Percentiles rank a stretch among this genome's conserved stretches.
Evolutionary conservation across 345 rosid species (phyloP).

Genomic region (Clausena lansium): DNA sequence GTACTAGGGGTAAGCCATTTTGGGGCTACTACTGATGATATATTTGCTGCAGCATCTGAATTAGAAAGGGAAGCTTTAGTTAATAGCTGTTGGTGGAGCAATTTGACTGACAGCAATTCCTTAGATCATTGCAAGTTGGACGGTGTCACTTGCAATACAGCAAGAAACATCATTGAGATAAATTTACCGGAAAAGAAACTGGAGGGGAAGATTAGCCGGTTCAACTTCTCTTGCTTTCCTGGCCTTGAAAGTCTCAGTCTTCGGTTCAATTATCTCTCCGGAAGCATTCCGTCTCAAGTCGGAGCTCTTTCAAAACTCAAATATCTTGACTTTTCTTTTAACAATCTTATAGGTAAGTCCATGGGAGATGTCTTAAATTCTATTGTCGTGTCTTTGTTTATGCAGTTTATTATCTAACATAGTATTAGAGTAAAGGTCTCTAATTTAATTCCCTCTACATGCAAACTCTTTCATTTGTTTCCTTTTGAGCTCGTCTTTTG

Average conservation of each 20-base stretch:
- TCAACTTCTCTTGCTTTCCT: neutral
- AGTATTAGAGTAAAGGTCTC: no score
- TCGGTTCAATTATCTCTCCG: neutral
- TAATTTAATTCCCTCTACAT: no score
- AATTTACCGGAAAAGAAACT: neutral
- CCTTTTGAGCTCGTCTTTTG: no score
- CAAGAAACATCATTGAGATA: neutral
- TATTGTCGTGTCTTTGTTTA: no score
- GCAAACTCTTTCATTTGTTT: no score
- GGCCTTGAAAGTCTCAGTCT: neutral
- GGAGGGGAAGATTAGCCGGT: neutral
- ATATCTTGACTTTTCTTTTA: neutral
- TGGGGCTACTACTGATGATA: no score
- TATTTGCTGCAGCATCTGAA: neutral
- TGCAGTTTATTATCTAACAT: no score
- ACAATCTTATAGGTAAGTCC: neutral
- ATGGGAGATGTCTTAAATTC: no score
- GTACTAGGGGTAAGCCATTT: no score
- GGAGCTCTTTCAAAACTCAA: constrained; percentile 1
- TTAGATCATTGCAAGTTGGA: neutral
- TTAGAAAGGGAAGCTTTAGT: neutral
- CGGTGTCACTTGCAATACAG: neutral
- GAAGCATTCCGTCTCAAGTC: neutral
- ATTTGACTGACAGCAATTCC: neutral
- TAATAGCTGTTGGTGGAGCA: neutral